phyloP scores from a whole-genome alignment of 2,329 filamentous ascomycete genomes.

The Sarocladiaceae sp. region DNA sequence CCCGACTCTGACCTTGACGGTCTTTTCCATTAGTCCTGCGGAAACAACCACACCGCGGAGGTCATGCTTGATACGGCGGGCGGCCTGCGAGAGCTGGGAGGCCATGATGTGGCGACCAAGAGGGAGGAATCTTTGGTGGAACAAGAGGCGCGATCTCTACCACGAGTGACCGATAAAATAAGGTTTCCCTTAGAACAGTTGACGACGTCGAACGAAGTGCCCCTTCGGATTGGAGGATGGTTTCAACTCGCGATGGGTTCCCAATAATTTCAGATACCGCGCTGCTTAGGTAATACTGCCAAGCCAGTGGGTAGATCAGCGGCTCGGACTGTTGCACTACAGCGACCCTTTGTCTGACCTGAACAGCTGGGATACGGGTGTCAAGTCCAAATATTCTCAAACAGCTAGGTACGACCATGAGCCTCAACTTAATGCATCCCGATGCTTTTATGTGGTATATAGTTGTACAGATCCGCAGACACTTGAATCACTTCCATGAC shows the following conservation, averaged over 20 bases:
- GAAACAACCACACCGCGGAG: slow-evolving; percentile 70
- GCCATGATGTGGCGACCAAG: slow-evolving; percentile 27
- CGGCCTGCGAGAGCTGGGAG: slow-evolving; percentile 34
- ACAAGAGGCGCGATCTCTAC: too few relatives aligned
- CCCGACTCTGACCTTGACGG: slow-evolving; percentile 72
- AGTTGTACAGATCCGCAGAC: background rate
- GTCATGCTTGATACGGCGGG: slow-evolving; percentile 43
- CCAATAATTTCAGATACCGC: background rate
- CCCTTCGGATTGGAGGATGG: background rate
- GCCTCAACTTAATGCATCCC: too few relatives aligned
- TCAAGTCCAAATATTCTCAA: too few relatives aligned
- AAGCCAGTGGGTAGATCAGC: background rate
- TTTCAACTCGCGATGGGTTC: background rate
- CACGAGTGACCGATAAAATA: too few relatives aligned
- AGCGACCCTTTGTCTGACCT: background rate
- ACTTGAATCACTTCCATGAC: background rate
- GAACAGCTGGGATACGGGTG: background rate
- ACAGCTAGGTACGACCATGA: too few relatives aligned
- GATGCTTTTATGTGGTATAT: too few relatives aligned
- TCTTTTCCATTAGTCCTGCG: slow-evolving; percentile 72
- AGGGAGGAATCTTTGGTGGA: too few relatives aligned
- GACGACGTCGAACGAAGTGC: background rate
- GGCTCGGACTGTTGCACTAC: background rate
- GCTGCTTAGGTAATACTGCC: slow-evolving; percentile 4
- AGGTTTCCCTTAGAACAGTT: too few relatives aligned